A percentile compares a stretch with the other conserved stretches of the same genome.
phyloP scores from a whole-genome alignment of 169 alveolate genomes.

The Eimeria praecox region DNA sequence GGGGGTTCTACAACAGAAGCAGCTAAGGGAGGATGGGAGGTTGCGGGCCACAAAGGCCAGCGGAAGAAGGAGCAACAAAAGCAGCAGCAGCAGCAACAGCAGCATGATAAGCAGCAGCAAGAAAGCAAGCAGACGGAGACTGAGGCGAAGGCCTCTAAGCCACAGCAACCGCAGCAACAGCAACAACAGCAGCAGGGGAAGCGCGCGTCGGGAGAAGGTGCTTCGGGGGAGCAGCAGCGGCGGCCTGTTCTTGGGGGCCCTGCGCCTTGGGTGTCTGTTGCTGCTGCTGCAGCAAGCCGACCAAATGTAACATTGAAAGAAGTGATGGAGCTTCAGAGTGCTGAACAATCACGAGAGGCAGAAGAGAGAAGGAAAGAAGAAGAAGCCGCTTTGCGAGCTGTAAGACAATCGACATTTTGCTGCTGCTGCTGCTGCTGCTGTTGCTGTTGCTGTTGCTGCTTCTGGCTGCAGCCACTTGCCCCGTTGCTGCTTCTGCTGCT shows the following conservation, averaged over 20 bases:
- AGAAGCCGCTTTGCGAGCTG: slow-evolving; percentile 30
- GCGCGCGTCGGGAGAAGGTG: slow-evolving; percentile 40
- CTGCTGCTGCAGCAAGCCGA: slow-evolving; percentile 58
- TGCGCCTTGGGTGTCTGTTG: slow-evolving; percentile 58
- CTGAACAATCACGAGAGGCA: slow-evolving; percentile 44
- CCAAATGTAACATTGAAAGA: slow-evolving; percentile 47
- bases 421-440: slow-evolving; percentile 21
- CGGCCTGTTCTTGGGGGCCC: slow-evolving; percentile 53
- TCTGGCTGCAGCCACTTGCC: not conserved
- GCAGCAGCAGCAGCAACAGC: slow-evolving; percentile 30
- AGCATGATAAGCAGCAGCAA: slow-evolving; percentile 23
- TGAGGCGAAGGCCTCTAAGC: slow-evolving; percentile 34
- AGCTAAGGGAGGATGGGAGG: slow-evolving; percentile 61
- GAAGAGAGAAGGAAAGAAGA: slow-evolving; percentile 44
- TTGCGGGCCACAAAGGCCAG: slow-evolving; percentile 56
- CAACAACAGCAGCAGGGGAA: slow-evolving; percentile 46
- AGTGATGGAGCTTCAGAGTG: slow-evolving; percentile 61
- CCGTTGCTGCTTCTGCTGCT: not conserved
- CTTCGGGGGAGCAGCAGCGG: slow-evolving; percentile 65
- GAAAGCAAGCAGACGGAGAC: slow-evolving; percentile 39
- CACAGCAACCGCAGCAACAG: slow-evolving; percentile 21
- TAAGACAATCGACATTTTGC: not conserved
- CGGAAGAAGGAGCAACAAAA: slow-evolving; percentile 65
- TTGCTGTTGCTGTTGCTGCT: not conserved
- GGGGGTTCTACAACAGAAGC: slow-evolving; percentile 32